Conservation (phyloP, 2,329 filamentous ascomycete species). For the Botryotinia calthae region DNA sequence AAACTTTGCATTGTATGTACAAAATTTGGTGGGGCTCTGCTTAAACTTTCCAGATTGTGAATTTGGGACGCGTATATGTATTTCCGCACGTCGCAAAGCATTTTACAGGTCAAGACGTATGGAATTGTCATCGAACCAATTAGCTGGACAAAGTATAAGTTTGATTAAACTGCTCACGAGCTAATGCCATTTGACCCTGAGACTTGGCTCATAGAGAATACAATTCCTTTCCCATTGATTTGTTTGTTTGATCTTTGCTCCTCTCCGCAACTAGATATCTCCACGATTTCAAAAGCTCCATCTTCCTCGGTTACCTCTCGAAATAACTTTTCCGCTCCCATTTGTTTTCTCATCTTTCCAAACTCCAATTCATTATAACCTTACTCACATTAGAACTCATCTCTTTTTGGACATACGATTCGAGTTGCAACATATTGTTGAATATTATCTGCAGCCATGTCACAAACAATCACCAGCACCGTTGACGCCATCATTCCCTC, state of each 20-base stretch:
- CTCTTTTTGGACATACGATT: neutral
- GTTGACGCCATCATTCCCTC: slow-evolving; percentile 15
- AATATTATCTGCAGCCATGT: slow-evolving; percentile 13
- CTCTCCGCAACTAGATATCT: neutral
- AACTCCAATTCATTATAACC: neutral
- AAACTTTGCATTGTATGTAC: neutral
- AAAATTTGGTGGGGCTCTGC: neutral
- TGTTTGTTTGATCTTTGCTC: neutral
- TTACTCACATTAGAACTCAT: neutral
- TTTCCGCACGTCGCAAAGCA: neutral
- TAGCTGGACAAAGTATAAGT: neutral
- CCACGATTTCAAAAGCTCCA: neutral
- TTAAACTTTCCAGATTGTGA: neutral
- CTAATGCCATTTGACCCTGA: neutral
- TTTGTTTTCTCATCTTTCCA: neutral
- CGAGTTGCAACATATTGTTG: neutral
- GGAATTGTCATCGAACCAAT: neutral
- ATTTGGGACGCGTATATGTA: neutral
- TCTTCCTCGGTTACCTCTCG: slow-evolving; percentile 1
- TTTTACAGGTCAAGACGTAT: neutral
- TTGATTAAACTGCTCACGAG: neutral
- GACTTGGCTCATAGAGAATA: neutral
- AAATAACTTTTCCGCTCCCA: neutral
- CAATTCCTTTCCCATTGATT: neutral
- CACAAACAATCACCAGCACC: slow-evolving; percentile 17